Base-by-base conservation (phyloP, 2,329 filamentous ascomycete genomes). In the Mycogone perniciosa region DNA sequence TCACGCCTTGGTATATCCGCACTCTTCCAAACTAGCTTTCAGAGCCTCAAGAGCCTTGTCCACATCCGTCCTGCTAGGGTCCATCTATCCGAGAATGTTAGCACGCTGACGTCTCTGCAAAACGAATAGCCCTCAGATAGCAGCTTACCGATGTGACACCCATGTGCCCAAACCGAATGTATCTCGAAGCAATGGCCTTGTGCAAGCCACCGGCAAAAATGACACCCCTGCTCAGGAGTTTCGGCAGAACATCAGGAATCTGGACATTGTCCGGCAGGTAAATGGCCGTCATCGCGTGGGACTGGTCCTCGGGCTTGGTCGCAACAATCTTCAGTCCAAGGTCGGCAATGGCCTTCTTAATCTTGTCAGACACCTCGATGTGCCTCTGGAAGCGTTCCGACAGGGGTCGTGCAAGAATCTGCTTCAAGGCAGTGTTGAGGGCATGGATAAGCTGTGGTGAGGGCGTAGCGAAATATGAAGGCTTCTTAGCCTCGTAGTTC, bases 121-220 rank as follows among this genome's bases (percentile, higher is more conserved):
- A 20, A 20, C 20, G 20, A 20, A 20, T 20, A 20, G 20, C 20
- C 20, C 13, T 7, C 11, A 27, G 30, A 34, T 33, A 13, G n/a
- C 9, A 29, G 76, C 81, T 72, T 71, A 84, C 82, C 59, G 91
- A 86, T 65, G 87, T 93, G 56, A 97, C 89, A 60, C 93, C 93
- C 93, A 99, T 99, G 70, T 97, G 93, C 40, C 93, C 93, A 63
- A 99, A 93, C 30, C 93, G 84, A 60, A 99, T 88, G 69, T 99
- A 99, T 74, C 88, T 93, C 56, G 87, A 75, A 3, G 88, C 91
- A 68, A 96, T 95, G 67, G 95, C 89, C 79, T 93, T 96, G 76
- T 99, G 93, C 61, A 99, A 79, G 54, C 93, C 93, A 53, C 90
- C 93, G 27, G 93, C 93, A 67, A 97, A 97, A 54, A 99, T 82